These are phyloP conservation scores for Aspergillus piperis DNA, from an alignment of 2,329 filamentous ascomycete species.

Conservation along the genomic window DNA sequence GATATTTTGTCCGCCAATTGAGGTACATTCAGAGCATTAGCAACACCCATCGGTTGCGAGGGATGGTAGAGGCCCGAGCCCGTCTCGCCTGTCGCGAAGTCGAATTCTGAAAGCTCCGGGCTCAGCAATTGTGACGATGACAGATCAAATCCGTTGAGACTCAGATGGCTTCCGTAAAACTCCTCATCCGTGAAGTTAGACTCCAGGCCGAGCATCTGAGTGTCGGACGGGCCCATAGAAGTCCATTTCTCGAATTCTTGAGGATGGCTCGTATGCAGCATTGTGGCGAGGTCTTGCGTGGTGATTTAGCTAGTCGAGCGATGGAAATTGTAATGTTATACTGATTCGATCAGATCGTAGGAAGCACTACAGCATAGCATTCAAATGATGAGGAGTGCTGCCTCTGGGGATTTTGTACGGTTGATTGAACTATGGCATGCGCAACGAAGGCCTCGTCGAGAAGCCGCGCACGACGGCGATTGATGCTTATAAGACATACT, in stretches of 20 bases:
- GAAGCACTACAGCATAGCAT: background rate
- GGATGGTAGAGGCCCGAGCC: background rate
- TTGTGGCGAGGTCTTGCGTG: background rate
- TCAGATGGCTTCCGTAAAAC: conserved; percentile 14
- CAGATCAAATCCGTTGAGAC: conserved; percentile 12
- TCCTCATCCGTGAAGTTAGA: conserved; percentile 8
- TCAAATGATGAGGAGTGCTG: background rate
- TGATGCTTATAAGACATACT: conserved; percentile 1
- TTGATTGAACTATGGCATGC: too few relatives aligned
- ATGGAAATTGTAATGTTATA: background rate
- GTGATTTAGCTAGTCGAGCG: background rate
- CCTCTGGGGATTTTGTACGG: too few relatives aligned
- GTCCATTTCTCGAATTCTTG: conserved; percentile 15
- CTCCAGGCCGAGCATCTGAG: conserved; percentile 9
- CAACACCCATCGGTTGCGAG: background rate
- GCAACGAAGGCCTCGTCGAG: background rate
- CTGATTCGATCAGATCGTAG: background rate
- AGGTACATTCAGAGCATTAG: background rate
- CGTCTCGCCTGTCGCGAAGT: background rate
- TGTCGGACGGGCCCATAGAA: conserved; percentile 14
- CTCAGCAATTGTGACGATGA: conserved; percentile 6
- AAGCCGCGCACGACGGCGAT: background rate
- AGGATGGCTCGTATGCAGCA: conserved; percentile 12
- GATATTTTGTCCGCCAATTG: conserved; percentile 7
- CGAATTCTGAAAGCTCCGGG: conserved; percentile 3